phyloP scores from a whole-genome alignment of 1,139 yeast species.

The Lodderomyces oxycetoniae region DNA sequence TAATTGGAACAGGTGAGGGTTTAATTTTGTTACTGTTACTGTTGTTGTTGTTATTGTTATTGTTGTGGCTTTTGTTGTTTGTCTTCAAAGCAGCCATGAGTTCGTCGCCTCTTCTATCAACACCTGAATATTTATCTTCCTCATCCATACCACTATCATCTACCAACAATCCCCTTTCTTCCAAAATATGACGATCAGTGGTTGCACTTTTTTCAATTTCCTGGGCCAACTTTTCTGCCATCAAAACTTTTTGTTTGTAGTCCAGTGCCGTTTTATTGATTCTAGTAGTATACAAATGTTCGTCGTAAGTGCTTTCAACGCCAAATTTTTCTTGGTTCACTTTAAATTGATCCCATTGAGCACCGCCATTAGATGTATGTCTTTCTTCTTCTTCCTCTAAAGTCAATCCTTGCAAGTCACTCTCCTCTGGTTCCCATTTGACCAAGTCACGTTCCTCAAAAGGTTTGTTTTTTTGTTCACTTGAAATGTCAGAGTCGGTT shows the following conservation, averaged over 20 bases:
- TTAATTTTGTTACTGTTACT: conserved; percentile 1
- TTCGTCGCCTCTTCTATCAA: conserved; percentile 60
- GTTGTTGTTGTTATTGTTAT: conserved; percentile 14
- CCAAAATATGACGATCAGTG: conserved; percentile 78
- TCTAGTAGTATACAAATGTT: conserved; percentile 81
- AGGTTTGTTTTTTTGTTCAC: conserved; percentile 20
- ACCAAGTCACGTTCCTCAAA: conserved; percentile 67
- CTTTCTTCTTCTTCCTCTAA: conserved; percentile 31
- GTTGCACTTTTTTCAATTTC: conserved; percentile 74
- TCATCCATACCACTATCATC: conserved; percentile 90
- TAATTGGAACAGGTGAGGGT: background rate
- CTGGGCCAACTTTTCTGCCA: conserved; percentile 74
- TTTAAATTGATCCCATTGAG: conserved; percentile 87
- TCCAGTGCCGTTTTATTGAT: conserved; percentile 75
- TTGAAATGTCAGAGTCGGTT: conserved; percentile 82
- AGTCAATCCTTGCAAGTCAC: conserved; percentile 22
- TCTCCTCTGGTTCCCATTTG: conserved; percentile 77
- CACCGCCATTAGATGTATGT: conserved; percentile 7
- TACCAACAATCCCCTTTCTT: conserved; percentile 75
- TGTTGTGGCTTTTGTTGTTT: conserved; percentile 18
- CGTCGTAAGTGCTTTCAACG: conserved; percentile 81
- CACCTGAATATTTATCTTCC: conserved; percentile 96
- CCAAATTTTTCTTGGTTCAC: conserved; percentile 88
- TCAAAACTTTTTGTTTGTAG: conserved; percentile 56
- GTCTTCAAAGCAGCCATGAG: conserved; percentile 54